phyloP scores from a whole-genome alignment of 192 early-diverging fungal genomes.

The Lobosporangium transversale region DNA sequence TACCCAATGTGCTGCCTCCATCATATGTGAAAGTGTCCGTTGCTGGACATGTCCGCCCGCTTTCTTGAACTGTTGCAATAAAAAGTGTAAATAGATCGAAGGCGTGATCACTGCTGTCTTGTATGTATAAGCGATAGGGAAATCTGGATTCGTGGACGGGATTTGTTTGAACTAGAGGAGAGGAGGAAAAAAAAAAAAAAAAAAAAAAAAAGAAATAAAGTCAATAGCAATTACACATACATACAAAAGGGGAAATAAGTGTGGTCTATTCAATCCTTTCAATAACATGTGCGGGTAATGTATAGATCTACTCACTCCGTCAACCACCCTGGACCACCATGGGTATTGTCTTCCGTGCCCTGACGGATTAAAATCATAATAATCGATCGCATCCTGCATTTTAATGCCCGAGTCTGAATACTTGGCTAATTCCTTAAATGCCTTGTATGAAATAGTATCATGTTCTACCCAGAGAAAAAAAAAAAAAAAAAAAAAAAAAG shows the following conservation, averaged over 20 bases:
- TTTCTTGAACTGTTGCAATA: slow-evolving; percentile 60
- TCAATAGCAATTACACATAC: too few species aligned
- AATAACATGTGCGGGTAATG: too few species aligned
- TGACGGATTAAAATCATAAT: slow-evolving; percentile 45
- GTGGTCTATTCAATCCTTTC: too few species aligned
- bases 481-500: neutral
- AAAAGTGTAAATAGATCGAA: slow-evolving; percentile 69
- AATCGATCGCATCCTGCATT: slow-evolving; percentile 47
- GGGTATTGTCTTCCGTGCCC: slow-evolving; percentile 35
- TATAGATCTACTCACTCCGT: slow-evolving; percentile 53
- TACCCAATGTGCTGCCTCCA: slow-evolving; percentile 52
- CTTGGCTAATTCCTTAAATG: slow-evolving; percentile 55
- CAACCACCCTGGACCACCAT: slow-evolving; percentile 60
- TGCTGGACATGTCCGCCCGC: slow-evolving; percentile 64
- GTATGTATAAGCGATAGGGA: slow-evolving; percentile 48
- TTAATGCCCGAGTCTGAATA: slow-evolving; percentile 55
- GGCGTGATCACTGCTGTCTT: slow-evolving; percentile 38
- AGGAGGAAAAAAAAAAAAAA: too few species aligned
- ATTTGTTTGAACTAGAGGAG: slow-evolving; percentile 44
- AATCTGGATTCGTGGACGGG: slow-evolving; percentile 13
- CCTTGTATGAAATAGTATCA: slow-evolving; percentile 53
- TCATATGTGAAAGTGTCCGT: slow-evolving; percentile 51
- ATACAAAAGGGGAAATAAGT: too few species aligned
- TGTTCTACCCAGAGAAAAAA: slow-evolving; percentile 25
- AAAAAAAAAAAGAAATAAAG: too few species aligned